Evolutionary conservation across 163 green algal genomes (phyloP).

Genomic region (Chlamydomonas reinhardtii): DNA sequence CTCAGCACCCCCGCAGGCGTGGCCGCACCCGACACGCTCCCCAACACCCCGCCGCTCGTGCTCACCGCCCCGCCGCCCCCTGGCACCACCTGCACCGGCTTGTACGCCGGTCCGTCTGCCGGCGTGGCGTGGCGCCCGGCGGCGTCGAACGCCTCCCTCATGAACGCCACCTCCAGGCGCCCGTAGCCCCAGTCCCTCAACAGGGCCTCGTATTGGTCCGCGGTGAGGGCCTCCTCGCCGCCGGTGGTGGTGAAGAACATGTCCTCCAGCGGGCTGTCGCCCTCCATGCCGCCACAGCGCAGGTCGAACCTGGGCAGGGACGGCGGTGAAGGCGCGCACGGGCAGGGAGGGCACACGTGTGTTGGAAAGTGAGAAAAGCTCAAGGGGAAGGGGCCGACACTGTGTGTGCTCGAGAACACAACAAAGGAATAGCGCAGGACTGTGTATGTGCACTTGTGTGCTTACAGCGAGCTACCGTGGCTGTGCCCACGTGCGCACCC

Average conservation of each 20-base stretch:
- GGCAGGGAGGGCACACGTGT: neutral
- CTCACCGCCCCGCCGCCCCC: no score
- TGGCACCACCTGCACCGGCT: neutral
- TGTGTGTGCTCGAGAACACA: no score
- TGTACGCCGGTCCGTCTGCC: constrained; percentile 1
- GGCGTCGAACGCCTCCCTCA: constrained; percentile 1
- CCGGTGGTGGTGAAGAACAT: neutral
- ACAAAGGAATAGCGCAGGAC: no score
- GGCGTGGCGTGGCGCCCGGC: neutral
- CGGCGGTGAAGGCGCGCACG: neutral
- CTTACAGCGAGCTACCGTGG: no score
- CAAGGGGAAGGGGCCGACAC: no score
- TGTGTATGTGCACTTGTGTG: no score
- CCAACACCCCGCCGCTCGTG: neutral
- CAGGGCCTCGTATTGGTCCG: constrained; percentile 7
- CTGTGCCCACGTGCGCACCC: no score
- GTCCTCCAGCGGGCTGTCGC: constrained; percentile 17
- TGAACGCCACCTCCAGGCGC: neutral
- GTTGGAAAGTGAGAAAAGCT: no score
- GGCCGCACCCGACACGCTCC: neutral
- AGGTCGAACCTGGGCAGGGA: constrained; percentile 22
- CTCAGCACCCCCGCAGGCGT: neutral
- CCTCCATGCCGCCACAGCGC: constrained; percentile 26
- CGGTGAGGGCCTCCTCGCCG: constrained; percentile 24
- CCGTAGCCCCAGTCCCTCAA: constrained; percentile 23